Evolutionary conservation across 2,329 filamentous ascomycete genomes (phyloP).

Genomic region (Xylaria hypoxylon): DNA sequence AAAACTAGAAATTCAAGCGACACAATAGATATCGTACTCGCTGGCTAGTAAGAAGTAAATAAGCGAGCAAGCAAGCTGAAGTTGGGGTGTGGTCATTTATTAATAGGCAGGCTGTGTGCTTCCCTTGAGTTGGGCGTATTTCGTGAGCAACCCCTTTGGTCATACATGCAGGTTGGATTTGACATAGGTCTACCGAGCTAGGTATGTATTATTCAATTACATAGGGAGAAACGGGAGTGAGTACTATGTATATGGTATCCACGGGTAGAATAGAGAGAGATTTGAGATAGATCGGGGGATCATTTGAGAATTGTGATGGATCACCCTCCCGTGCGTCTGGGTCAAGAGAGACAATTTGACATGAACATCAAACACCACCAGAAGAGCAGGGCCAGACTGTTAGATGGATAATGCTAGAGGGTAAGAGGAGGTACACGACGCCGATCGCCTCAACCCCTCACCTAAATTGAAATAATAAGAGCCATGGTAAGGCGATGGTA

Average conservation of each 20-base stretch:
- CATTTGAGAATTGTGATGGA: constrained; percentile 36
- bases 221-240: constrained; percentile 13
- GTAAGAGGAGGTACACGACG: constrained; percentile 3
- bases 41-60: constrained; percentile 28
- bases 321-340: constrained; percentile 30
- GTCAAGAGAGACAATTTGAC: constrained; percentile 32
- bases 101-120: constrained; percentile 36
- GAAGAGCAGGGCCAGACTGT: too few relatives aligned
- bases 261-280: constrained; percentile 26
- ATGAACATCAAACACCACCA: constrained; percentile 33
- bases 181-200: constrained; percentile 34
- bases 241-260: constrained; percentile 2
- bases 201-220: constrained; percentile 4
- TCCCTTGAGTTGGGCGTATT: constrained; percentile 24
- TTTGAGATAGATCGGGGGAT: constrained; percentile 36
- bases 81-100: constrained; percentile 36
- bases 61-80: constrained; percentile 19
- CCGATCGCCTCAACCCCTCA: constrained; percentile 35
- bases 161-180: constrained; percentile 33
- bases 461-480: constrained; percentile 22
- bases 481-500: not conserved
- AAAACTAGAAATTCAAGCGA: constrained; percentile 12
- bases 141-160: constrained; percentile 31
- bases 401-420: constrained; percentile 3
- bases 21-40: constrained; percentile 10